Percentiles rank a stretch among this genome's conserved stretches.
Evolutionary conservation across 805 yeast species (phyloP).

Genomic region (Candida loeiensis): DNA sequence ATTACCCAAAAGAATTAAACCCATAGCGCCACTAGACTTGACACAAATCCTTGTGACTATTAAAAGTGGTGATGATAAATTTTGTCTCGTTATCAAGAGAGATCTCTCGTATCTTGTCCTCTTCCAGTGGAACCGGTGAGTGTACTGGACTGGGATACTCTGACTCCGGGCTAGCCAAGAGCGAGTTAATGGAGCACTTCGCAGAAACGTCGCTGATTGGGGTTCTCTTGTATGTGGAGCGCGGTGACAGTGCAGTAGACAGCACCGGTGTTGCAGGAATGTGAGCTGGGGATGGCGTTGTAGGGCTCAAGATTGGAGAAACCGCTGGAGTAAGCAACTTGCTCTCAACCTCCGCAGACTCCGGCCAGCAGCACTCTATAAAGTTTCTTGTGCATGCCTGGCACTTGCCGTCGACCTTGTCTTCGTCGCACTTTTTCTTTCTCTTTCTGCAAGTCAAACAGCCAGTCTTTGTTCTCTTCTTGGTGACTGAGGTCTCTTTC

Average conservation of each 20-base stretch:
- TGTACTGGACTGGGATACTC: conserved; percentile 32
- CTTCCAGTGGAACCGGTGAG: conserved; percentile 22
- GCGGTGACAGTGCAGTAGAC: conserved; percentile 3
- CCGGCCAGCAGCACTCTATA: conserved; percentile 44
- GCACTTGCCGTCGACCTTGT: conserved; percentile 40
- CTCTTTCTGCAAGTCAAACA: conserved; percentile 62
- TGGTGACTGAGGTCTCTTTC: conserved; percentile 8
- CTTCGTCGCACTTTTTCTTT: conserved; percentile 62
- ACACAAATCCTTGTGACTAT: conserved; percentile 26
- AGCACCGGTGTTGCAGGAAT: conserved; percentile 2
- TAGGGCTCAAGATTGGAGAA: conserved; percentile 9
- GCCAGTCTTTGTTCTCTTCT: conserved; percentile 45
- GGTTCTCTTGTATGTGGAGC: conserved; percentile 5
- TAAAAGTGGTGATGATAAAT: conserved; percentile 36
- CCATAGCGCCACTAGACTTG: conserved; percentile 12
- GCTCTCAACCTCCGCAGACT: conserved; percentile 9
- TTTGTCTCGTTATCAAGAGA: conserved; percentile 11
- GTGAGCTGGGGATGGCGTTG: conserved; percentile 4
- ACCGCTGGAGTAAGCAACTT: conserved; percentile 7
- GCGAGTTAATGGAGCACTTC: conserved; percentile 13
- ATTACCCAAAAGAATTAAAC: conserved; percentile 6
- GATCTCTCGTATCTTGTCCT: conserved; percentile 18
- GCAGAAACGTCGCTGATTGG: conserved; percentile 7
- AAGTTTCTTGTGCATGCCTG: conserved; percentile 44
- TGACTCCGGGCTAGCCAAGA: conserved; percentile 17